Conservation (phyloP, 2,329 filamentous ascomycete species). For the Fusarium gaditjirri region DNA sequence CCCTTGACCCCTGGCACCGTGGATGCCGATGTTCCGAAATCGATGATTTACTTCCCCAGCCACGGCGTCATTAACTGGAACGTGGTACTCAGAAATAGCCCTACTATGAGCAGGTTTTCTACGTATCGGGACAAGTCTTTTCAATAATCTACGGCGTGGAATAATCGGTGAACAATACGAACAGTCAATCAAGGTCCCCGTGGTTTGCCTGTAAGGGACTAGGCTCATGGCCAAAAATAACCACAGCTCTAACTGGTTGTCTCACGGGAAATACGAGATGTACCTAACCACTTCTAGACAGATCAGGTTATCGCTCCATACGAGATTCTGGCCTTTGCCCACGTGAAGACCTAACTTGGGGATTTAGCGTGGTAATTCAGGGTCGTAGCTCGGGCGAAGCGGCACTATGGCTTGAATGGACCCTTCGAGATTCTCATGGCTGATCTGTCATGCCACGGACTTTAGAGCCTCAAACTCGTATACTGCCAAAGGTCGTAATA, state of each 20-base stretch:
- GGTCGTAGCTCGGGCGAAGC: neutral
- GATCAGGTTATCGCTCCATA: neutral
- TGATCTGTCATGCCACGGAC: neutral
- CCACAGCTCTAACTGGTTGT: neutral
- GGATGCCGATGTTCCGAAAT: slow-evolving; percentile 5
- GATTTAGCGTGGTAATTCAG: neutral
- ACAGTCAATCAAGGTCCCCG: neutral
- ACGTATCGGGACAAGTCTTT: slow-evolving; percentile 8
- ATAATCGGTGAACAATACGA: slow-evolving; percentile 23
- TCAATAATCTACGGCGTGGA: slow-evolving; percentile 9
- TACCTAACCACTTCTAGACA: neutral
- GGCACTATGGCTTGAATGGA: neutral
- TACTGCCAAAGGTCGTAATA: neutral
- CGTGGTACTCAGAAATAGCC: neutral
- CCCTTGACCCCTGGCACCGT: neutral
- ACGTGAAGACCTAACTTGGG: neutral
- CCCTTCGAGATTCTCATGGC: slow-evolving; percentile 3
- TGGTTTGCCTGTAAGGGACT: neutral
- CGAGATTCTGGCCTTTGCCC: neutral
- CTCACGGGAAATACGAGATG: slow-evolving; percentile 10
- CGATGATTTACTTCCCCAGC: neutral
- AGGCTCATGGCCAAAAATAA: slow-evolving; percentile 10
- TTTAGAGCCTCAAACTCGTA: neutral
- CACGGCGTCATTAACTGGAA: slow-evolving; percentile 6
- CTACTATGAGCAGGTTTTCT: neutral